Conservation (phyloP, 306 rosid genomes). For the Trifolium fragiferum region DNA sequence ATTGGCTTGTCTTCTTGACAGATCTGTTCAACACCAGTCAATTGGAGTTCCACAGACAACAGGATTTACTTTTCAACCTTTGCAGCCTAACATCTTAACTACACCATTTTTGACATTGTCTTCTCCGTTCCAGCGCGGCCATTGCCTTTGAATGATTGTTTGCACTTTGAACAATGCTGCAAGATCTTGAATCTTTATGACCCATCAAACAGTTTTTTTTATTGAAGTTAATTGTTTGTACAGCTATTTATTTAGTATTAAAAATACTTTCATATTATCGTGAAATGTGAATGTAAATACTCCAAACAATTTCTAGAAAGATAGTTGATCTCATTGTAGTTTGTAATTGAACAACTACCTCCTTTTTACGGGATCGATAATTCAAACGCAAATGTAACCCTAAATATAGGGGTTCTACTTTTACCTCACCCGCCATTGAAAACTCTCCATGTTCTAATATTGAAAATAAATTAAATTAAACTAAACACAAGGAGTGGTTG, state of each 20-base stretch:
- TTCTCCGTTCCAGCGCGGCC: constrained; percentile 66
- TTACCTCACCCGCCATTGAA: background rate
- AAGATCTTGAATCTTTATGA: constrained; percentile 33
- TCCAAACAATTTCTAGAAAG: constrained; percentile 24
- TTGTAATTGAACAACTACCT: background rate
- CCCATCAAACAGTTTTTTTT: constrained; percentile 38
- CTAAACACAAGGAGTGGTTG: too few species aligned
- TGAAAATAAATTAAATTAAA: too few species aligned
- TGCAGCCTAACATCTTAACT: constrained; percentile 79
- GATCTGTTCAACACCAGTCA: constrained; percentile 72
- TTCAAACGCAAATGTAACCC: background rate
- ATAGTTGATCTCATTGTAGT: constrained; percentile 20
- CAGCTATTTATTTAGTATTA: constrained; percentile 36
- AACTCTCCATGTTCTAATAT: background rate
- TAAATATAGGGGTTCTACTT: background rate
- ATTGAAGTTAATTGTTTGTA: constrained; percentile 32
- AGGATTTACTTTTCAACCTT: constrained; percentile 71
- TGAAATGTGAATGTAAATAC: constrained; percentile 42
- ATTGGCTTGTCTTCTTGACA: constrained; percentile 38
- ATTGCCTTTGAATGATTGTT: constrained; percentile 58
- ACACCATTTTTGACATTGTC: constrained; percentile 69
- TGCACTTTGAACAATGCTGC: constrained; percentile 28
- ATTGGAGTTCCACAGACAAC: constrained; percentile 65
- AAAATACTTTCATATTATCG: constrained; percentile 40
- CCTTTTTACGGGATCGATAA: background rate